A percentile compares a stretch with the other conserved stretches of the same genome.
Evolutionary conservation across 2,329 filamentous ascomycete genomes (phyloP).

Genomic region (Ilyonectria mors-panacis): DNA sequence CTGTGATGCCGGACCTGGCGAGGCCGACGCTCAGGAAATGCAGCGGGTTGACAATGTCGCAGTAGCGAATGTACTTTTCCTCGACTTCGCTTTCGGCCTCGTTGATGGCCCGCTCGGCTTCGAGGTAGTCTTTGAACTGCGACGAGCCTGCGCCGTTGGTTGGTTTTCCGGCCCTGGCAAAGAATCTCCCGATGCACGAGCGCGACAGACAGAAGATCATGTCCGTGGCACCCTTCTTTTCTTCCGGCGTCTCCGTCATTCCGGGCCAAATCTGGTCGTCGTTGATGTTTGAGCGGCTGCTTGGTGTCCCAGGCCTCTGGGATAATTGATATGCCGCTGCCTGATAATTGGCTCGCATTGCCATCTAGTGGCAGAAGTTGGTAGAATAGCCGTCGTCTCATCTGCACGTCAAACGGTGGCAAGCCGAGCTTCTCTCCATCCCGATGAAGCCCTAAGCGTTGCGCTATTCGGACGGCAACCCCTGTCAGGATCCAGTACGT

Average conservation of each 20-base stretch:
- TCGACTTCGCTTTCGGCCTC: constrained; percentile 60
- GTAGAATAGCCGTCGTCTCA: constrained; percentile 70
- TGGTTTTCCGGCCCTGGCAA: constrained; percentile 17
- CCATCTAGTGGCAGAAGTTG: constrained; percentile 61
- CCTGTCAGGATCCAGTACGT: constrained; percentile 66
- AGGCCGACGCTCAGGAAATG: constrained; percentile 51
- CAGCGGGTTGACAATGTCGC: constrained; percentile 58
- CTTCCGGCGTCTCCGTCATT: constrained; percentile 51
- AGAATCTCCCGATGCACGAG: constrained; percentile 10
- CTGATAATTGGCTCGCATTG: constrained; percentile 44
- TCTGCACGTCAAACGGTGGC: constrained; percentile 64
- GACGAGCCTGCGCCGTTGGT: not conserved
- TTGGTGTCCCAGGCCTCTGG: constrained; percentile 50
- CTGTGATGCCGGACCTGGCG: constrained; percentile 47
- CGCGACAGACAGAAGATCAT: constrained; percentile 54
- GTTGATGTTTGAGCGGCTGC: constrained; percentile 55
- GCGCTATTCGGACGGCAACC: constrained; percentile 66
- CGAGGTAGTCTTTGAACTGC: constrained; percentile 42
- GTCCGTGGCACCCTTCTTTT: constrained; percentile 51
- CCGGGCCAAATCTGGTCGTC: constrained; percentile 56
- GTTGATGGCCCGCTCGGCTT: constrained; percentile 51
- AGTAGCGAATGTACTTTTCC: constrained; percentile 60
- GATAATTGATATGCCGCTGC: constrained; percentile 42
- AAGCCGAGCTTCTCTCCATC: constrained; percentile 57
- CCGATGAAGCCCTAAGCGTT: constrained; percentile 67